These are phyloP conservation scores for Rhododendron mucronatum DNA, from an alignment of 148 eudicot species.

Conservation along the genomic window DNA sequence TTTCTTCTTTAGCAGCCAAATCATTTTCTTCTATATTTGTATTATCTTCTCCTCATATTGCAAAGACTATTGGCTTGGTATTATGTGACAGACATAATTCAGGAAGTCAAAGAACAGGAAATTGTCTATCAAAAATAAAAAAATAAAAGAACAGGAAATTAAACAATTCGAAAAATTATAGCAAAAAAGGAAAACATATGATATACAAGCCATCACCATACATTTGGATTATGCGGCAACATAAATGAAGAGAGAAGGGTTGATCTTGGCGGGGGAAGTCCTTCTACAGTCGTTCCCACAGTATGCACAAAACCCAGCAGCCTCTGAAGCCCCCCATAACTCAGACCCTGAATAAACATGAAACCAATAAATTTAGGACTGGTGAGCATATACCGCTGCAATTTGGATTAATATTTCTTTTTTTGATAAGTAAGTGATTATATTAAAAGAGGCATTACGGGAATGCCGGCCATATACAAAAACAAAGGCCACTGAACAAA, in stretches of 20 bases:
- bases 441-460: no score
- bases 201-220: constrained; percentile 20
- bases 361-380: neutral
- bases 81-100: neutral
- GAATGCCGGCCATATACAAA: no score
- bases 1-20: neutral
- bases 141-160: no score
- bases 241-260: constrained; percentile 55
- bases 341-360: constrained; percentile 37
- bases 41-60: neutral
- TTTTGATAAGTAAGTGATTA: no score
- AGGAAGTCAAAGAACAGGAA: neutral
- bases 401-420: neutral
- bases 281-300: constrained; percentile 56
- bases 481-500: no score
- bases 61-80: neutral
- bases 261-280: constrained; percentile 76
- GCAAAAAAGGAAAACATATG: neutral
- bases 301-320: constrained; percentile 71
- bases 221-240: constrained; percentile 53
- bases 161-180: no score
- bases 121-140: no score
- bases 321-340: constrained; percentile 64
- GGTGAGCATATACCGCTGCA: neutral
- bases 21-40: neutral